Conservation (phyloP, 768 basidiomycete genomes). For the Agaricus blazei region DNA sequence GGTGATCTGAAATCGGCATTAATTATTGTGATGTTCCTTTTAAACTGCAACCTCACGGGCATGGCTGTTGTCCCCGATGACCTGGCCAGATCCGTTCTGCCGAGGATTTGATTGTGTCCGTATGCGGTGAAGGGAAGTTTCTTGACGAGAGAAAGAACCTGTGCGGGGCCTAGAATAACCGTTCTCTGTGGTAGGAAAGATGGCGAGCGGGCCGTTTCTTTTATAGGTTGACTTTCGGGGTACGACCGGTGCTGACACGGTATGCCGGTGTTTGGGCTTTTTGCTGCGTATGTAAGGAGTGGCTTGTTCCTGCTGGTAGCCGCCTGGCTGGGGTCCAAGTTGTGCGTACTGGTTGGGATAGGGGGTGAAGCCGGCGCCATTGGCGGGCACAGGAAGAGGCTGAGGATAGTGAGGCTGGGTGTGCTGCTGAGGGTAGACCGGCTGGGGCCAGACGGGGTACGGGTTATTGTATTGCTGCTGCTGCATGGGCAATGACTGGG, state of each 20-base stretch:
- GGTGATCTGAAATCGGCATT: conserved; percentile 46
- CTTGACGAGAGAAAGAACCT: conserved; percentile 9
- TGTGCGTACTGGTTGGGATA: conserved; percentile 6
- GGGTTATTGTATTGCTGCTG: conserved; percentile 32
- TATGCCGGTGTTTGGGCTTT: conserved; percentile 8
- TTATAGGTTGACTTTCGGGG: conserved; percentile 13
- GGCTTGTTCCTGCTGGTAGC: conserved; percentile 16
- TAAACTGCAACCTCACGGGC: conserved; percentile 1
- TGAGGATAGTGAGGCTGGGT: conserved; percentile 25
- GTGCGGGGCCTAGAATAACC: conserved; percentile 6
- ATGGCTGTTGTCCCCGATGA: neutral
- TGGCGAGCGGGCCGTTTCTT: conserved; percentile 5
- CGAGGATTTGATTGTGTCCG: conserved; percentile 13
- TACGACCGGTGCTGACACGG: conserved; percentile 3
- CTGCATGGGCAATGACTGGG: conserved; percentile 21
- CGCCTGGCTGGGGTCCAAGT: conserved; percentile 15
- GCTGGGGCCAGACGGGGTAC: conserved; percentile 43
- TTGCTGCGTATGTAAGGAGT: neutral
- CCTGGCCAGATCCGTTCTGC: conserved; percentile 2
- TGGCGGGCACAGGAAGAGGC: conserved; percentile 16
- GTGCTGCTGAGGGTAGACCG: conserved; percentile 35
- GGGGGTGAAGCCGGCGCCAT: conserved; percentile 9
- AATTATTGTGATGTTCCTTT: neutral
- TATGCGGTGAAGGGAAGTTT: conserved; percentile 9
- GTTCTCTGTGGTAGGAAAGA: conserved; percentile 6